Conservation (phyloP, 306 rosid species). For the Vicia sativa region DNA sequence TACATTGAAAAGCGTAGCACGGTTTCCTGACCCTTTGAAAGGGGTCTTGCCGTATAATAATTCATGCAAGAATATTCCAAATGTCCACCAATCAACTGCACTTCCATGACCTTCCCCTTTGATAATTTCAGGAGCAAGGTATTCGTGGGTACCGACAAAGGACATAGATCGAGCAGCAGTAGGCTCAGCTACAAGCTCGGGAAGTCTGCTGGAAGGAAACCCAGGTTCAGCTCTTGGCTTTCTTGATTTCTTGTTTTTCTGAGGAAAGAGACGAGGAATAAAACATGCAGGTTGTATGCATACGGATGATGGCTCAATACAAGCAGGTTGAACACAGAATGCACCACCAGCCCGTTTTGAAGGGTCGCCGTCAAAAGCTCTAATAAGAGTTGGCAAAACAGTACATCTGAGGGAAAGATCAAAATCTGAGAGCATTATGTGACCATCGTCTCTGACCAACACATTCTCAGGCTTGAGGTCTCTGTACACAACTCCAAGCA, state of each 20-base stretch:
- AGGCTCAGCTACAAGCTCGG: conserved; percentile 99
- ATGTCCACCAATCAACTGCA: conserved; percentile 99
- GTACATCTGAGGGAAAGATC: conserved; percentile 95
- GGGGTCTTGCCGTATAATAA: conserved; percentile 95
- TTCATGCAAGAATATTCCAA: conserved; percentile 95
- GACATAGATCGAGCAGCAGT: conserved; percentile 96
- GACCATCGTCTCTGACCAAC: conserved; percentile 98
- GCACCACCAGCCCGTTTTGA: conserved; percentile 81
- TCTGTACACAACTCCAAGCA: conserved; percentile 98
- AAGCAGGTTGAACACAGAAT: conserved; percentile 95
- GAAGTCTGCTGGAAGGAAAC: conserved; percentile 65
- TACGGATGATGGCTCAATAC: conserved; percentile 87
- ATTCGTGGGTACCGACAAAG: conserved; percentile 96
- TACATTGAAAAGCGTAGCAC: conserved; percentile 96
- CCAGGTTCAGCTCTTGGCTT: conserved; percentile 72
- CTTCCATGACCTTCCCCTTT: conserved; percentile 99
- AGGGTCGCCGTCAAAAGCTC: conserved; percentile 72
- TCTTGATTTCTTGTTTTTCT: conserved; percentile 74
- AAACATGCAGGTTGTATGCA: conserved; percentile 98
- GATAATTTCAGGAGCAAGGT: conserved; percentile 97
- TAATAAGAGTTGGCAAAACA: conserved; percentile 83
- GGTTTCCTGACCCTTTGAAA: conserved; percentile 92
- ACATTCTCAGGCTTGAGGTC: conserved; percentile 98
- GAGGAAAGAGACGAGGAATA: conserved; percentile 79
- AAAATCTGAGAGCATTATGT: conserved; percentile 97